Evolutionary conservation across 371 early-diverging fungal genomes (phyloP).

Genomic region (Syncephalastrum contaminatum): DNA sequence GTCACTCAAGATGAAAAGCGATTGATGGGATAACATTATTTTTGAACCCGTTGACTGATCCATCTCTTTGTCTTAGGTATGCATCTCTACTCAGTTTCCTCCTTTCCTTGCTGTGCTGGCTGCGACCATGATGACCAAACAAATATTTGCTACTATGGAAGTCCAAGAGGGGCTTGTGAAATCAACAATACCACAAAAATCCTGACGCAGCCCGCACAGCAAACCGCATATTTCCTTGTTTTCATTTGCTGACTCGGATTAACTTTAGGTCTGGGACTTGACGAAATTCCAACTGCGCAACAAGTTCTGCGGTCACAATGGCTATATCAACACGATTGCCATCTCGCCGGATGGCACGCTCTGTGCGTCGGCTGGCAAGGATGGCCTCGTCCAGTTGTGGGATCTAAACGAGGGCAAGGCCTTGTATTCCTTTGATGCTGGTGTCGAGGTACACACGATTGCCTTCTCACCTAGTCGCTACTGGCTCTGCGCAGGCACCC

Average conservation of each 20-base stretch:
- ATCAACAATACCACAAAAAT: slow-evolving; percentile 9
- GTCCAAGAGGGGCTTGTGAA: slow-evolving; percentile 8
- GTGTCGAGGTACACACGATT: slow-evolving; percentile 92
- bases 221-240: neutral
- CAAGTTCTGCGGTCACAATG: slow-evolving; percentile 98
- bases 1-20: too few species aligned
- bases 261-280: slow-evolving; percentile 88
- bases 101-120: too few species aligned
- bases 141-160: slow-evolving; percentile 21
- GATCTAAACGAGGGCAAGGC: slow-evolving; percentile 99
- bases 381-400: slow-evolving; percentile 98
- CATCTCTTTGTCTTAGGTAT: too few species aligned
- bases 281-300: slow-evolving; percentile 95
- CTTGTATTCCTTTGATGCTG: slow-evolving; percentile 97
- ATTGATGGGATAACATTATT: too few species aligned
- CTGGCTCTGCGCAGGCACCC: slow-evolving; percentile 99
- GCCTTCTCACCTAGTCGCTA: slow-evolving; percentile 99
- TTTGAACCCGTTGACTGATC: too few species aligned
- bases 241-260: neutral
- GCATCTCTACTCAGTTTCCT: too few species aligned
- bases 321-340: slow-evolving; percentile 96
- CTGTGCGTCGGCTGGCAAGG: slow-evolving; percentile 99
- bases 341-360: slow-evolving; percentile 99
- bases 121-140: neutral
- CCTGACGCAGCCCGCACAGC: slow-evolving; percentile 1